Percentiles rank a stretch among this genome's conserved stretches.
phyloP scores from a whole-genome alignment of 352 stramenopile species.

The Phytophthora aleatoria region DNA sequence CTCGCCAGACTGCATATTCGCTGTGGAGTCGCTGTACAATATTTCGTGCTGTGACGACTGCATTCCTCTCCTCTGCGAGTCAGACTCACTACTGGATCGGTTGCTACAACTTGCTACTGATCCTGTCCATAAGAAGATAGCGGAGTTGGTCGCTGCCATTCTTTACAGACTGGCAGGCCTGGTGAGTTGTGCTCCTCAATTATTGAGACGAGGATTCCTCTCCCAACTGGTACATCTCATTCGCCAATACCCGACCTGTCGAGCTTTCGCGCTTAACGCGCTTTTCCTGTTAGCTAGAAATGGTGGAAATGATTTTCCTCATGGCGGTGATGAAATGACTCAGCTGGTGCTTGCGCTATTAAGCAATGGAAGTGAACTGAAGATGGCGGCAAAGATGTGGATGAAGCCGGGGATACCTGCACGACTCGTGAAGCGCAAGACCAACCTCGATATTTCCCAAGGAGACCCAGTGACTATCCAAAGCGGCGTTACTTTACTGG shows the following conservation, averaged over 20 bases:
- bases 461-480: conserved; percentile 38
- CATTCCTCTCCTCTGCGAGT: conserved; percentile 52
- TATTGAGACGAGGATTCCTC: conserved; percentile 58
- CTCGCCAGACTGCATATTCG: conserved; percentile 51
- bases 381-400: conserved; percentile 27
- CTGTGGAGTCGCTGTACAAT: conserved; percentile 73
- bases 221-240: conserved; percentile 56
- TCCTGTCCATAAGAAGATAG: conserved; percentile 40
- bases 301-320: conserved; percentile 54
- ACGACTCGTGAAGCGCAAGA: conserved; percentile 22
- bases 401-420: conserved; percentile 19
- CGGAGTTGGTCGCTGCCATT: conserved; percentile 57
- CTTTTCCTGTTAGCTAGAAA: conserved; percentile 57
- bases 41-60: conserved; percentile 75
- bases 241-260: conserved; percentile 40
- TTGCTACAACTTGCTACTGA: conserved; percentile 42
- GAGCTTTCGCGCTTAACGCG: conserved; percentile 59
- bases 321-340: conserved; percentile 62
- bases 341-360: conserved; percentile 49
- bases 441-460: conserved; percentile 31
- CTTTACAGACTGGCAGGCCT: conserved; percentile 53
- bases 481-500: conserved; percentile 64
- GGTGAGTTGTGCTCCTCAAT: conserved; percentile 16
- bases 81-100: conserved; percentile 37
- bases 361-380: conserved; percentile 39